Evolutionary conservation across 352 stramenopile species (phyloP).

Genomic region (Albugo candida): DNA sequence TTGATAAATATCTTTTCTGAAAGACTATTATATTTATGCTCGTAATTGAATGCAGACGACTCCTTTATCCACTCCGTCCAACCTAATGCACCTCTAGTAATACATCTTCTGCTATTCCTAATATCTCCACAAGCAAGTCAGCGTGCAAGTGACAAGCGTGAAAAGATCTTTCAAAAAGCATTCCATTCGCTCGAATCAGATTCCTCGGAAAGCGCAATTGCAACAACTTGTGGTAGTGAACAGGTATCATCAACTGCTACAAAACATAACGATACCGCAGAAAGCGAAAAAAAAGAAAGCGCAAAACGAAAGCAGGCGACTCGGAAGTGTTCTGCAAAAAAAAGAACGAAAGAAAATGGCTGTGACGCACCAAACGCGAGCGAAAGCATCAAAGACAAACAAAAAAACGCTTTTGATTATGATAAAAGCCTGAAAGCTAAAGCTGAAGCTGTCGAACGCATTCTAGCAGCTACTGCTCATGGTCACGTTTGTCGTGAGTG

Average conservation of each 20-base stretch:
- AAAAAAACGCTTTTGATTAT: neutral
- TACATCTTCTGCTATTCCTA: conserved; percentile 39
- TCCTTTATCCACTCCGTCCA: conserved; percentile 7
- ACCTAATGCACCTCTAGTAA: conserved; percentile 8
- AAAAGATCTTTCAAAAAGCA: conserved; percentile 29
- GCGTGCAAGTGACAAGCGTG: conserved; percentile 29
- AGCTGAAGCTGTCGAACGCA: neutral
- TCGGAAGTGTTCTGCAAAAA: neutral
- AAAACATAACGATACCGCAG: neutral
- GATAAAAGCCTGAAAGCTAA: neutral
- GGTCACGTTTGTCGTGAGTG: conserved; percentile 13
- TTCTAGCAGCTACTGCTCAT: neutral
- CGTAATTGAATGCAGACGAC: conserved; percentile 7
- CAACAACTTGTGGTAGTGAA: conserved; percentile 7
- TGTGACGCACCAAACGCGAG: neutral
- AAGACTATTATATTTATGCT: neutral
- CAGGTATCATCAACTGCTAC: neutral
- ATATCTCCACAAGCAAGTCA: conserved; percentile 31
- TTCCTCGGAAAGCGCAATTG: too few relatives aligned
- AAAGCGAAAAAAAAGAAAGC: neutral
- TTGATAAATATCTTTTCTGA: neutral
- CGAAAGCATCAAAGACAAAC: too few relatives aligned
- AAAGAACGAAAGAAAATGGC: neutral
- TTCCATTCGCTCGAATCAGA: too few relatives aligned
- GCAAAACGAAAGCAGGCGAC: conserved; percentile 1